phyloP scores from a whole-genome alignment of 1,139 yeast genomes.

The Blastobotrys indianensis region DNA sequence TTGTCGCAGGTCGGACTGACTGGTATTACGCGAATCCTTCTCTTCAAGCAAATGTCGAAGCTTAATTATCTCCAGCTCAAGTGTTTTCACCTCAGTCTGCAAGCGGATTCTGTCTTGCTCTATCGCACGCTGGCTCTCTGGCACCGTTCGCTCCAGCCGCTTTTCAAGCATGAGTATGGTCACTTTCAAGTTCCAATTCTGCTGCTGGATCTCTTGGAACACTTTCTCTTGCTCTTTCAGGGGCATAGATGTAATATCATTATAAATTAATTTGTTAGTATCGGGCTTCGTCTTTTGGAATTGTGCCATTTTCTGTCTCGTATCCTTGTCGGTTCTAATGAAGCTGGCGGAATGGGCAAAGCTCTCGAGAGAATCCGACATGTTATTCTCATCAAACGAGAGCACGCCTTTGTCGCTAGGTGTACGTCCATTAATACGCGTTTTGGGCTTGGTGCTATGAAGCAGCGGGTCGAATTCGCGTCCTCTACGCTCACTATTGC shows the following conservation, averaged over 20 bases:
- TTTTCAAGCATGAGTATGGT: constrained; percentile 31
- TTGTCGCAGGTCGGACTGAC: neutral
- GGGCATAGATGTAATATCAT: constrained; percentile 18
- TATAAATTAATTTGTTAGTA: constrained; percentile 2
- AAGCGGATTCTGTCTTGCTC: constrained; percentile 20
- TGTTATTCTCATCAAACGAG: constrained; percentile 13
- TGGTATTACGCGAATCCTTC: neutral
- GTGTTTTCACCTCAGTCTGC: constrained; percentile 20
- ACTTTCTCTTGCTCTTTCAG: constrained; percentile 30
- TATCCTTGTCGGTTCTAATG: constrained; percentile 5
- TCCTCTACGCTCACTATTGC: neutral
- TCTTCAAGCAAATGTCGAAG: constrained; percentile 7
- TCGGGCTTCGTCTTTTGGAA: neutral
- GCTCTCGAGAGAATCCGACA: constrained; percentile 15
- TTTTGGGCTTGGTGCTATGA: constrained; percentile 3
- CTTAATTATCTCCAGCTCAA: constrained; percentile 16
- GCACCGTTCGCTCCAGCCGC: constrained; percentile 14
- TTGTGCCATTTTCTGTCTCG: constrained; percentile 3
- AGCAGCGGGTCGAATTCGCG: constrained; percentile 12
- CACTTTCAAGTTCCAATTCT: constrained; percentile 57
- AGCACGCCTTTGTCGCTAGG: constrained; percentile 8
- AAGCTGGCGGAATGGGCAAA: constrained; percentile 7
- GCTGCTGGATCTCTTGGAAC: constrained; percentile 47
- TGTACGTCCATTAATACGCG: constrained; percentile 1
- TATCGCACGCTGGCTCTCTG: constrained; percentile 18